These are phyloP conservation scores for Candida nemodendra DNA, from an alignment of 805 yeast genomes.

Conservation along the genomic window DNA sequence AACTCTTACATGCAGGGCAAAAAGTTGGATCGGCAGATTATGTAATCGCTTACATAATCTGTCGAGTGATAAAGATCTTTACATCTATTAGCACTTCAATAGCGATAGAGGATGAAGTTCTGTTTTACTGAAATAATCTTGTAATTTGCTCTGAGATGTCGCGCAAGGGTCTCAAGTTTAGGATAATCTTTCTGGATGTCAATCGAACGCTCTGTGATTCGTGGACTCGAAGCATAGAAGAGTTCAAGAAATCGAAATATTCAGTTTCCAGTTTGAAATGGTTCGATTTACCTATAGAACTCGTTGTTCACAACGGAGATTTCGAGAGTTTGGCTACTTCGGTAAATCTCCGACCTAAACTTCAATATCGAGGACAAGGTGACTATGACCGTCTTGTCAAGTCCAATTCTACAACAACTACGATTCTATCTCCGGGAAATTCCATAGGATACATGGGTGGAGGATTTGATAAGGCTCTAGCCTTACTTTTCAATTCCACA, in stretches of 20 bases:
- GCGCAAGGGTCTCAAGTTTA: too few species aligned
- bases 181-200: constrained; percentile 24
- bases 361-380: constrained; percentile 4
- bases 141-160: too few species aligned
- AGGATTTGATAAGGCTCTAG: constrained; percentile 45
- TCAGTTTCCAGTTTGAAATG: constrained; percentile 11
- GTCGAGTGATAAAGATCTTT: too few species aligned
- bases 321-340: constrained; percentile 13
- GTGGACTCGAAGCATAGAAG: constrained; percentile 19
- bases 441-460: constrained; percentile 51
- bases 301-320: constrained; percentile 21
- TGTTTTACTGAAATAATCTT: too few species aligned
- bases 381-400: constrained; percentile 14
- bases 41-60: too few species aligned
- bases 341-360: constrained; percentile 10
- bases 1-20: too few species aligned
- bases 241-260: constrained; percentile 10
- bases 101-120: too few species aligned
- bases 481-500: constrained; percentile 24
- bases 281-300: constrained; percentile 20
- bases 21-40: too few species aligned
- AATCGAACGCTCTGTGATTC: constrained; percentile 19
- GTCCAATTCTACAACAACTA: constrained; percentile 23
- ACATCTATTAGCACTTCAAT: too few species aligned
- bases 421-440: constrained; percentile 51